phyloP scores from a whole-genome alignment of 2,329 filamentous ascomycete species.

The Apiospora marii region DNA sequence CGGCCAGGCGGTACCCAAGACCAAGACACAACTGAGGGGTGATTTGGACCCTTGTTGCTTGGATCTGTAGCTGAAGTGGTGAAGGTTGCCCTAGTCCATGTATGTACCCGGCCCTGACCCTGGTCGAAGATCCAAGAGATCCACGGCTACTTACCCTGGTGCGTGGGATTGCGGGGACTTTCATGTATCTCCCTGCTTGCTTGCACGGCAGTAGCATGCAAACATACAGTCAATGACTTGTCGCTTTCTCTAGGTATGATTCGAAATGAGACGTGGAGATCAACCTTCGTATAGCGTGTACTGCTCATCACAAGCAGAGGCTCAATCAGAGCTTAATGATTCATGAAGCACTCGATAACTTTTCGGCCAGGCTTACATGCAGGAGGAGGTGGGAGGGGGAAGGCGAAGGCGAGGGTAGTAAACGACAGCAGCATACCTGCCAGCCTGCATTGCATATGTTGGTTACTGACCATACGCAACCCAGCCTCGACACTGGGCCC shows the following conservation, averaged over 20 bases:
- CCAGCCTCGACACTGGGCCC: background rate
- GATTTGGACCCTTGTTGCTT: slow-evolving; percentile 7
- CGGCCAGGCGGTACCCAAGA: background rate
- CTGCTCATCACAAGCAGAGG: background rate
- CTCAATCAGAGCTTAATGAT: background rate
- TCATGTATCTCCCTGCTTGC: background rate
- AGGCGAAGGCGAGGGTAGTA: background rate
- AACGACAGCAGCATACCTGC: background rate
- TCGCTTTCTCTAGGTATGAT: background rate
- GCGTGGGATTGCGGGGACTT: background rate
- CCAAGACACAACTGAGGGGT: background rate
- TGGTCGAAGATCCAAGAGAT: slow-evolving; percentile 7
- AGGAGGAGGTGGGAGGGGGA: background rate
- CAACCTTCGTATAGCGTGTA: slow-evolving; percentile 10
- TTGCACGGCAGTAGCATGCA: background rate
- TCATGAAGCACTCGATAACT: background rate
- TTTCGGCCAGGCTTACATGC: slow-evolving; percentile 15
- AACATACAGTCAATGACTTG: background rate
- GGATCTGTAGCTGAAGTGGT: slow-evolving; percentile 2
- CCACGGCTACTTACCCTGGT: background rate
- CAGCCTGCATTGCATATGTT: slow-evolving; percentile 8
- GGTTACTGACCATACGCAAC: background rate
- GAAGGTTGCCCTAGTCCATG: background rate
- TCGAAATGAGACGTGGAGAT: slow-evolving; percentile 14
- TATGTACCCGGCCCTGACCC: background rate